A percentile compares a stretch with the other conserved stretches of the same genome.
Evolutionary conservation across 768 basidiomycete genomes (phyloP).

Genomic region (Russula sp.): DNA sequence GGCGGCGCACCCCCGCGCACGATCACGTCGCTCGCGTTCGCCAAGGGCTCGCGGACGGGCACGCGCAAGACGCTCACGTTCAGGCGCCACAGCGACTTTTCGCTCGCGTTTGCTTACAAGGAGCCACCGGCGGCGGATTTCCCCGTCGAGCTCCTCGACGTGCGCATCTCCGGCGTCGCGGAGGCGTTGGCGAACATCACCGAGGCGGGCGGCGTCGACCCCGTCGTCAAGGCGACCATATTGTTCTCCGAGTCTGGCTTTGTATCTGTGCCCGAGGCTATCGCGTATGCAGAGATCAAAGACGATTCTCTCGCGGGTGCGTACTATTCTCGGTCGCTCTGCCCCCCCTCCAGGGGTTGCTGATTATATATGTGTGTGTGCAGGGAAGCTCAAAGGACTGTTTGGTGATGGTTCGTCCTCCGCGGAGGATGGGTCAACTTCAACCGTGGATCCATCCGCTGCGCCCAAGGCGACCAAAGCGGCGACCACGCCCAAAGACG

Average conservation of each 20-base stretch:
- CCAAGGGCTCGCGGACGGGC: constrained; percentile 66
- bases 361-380: neutral
- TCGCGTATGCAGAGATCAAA: constrained; percentile 76
- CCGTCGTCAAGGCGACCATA: constrained; percentile 82
- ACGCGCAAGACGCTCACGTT: constrained; percentile 84
- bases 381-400: constrained; percentile 82
- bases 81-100: constrained; percentile 79
- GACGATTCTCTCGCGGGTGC: constrained; percentile 70
- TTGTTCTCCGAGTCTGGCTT: constrained; percentile 84
- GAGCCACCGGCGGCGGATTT: constrained; percentile 55
- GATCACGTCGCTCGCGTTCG: constrained; percentile 74
- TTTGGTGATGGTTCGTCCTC: constrained; percentile 56
- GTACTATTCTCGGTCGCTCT: constrained; percentile 21
- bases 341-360: neutral
- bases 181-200: constrained; percentile 82
- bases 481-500: constrained; percentile 37
- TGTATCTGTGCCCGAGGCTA: constrained; percentile 69
- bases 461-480: constrained; percentile 27
- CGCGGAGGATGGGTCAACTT: constrained; percentile 31
- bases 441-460: constrained; percentile 36
- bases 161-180: constrained; percentile 62
- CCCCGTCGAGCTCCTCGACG: constrained; percentile 69
- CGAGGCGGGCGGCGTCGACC: constrained; percentile 70
- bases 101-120: constrained; percentile 74
- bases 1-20: constrained; percentile 45